Percentiles rank a stretch among this genome's conserved stretches.
These are phyloP conservation scores for Exophiala lecanii-corni DNA, from an alignment of 2,329 filamentous ascomycete species.

Conservation along the genomic window DNA sequence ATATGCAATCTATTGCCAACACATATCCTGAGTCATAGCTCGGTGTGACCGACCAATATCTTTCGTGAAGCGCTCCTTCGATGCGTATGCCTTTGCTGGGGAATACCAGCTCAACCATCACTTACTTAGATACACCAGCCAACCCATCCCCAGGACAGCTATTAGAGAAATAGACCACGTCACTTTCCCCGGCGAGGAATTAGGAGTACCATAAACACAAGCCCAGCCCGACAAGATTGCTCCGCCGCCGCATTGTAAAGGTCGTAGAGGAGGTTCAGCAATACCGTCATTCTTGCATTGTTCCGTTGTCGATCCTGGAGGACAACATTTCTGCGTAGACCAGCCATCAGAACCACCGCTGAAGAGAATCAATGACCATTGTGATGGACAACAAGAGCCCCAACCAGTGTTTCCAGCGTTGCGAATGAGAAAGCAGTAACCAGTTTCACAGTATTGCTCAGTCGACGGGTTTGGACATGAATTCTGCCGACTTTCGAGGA, in stretches of 20 bases:
- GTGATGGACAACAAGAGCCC: constrained; percentile 19
- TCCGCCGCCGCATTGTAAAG: constrained; percentile 14
- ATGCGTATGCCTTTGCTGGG: no score
- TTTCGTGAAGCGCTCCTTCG: no score
- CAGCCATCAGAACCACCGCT: constrained; percentile 8
- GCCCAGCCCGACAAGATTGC: constrained; percentile 18
- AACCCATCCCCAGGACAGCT: background rate
- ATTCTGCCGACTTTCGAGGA: constrained; percentile 8
- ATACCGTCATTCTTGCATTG: constrained; percentile 8
- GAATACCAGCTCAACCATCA: no score
- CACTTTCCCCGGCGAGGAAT: background rate
- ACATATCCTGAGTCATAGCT: no score
- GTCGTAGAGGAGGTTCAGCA: constrained; percentile 13
- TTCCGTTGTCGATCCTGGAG: constrained; percentile 2
- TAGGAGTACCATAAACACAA: constrained; percentile 14
- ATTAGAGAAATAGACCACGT: background rate
- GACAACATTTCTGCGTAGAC: constrained; percentile 19
- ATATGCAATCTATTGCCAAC: no score
- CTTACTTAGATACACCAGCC: no score
- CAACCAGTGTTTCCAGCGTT: constrained; percentile 10
- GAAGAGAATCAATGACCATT: constrained; percentile 13
- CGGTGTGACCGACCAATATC: no score
- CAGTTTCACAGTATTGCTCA: constrained; percentile 8
- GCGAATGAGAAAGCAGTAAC: constrained; percentile 18
- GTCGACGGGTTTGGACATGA: constrained; percentile 17